Base-by-base conservation (phyloP, 176 grass and related monocot genomes). In the Oropetium thomaeum region DNA sequence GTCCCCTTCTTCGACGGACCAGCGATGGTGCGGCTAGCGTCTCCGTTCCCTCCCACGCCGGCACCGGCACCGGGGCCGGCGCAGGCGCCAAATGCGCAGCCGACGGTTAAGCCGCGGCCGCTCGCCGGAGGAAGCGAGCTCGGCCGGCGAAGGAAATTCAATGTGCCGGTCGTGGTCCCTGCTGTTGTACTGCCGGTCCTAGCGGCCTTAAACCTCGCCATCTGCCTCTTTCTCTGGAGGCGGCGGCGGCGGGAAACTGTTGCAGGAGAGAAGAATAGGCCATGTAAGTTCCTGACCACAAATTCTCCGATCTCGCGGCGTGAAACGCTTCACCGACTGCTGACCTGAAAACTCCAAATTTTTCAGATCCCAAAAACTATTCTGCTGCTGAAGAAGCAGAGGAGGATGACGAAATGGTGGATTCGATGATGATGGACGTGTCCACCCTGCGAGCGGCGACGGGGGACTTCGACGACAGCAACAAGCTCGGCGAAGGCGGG, bases 401-500 rank as follows among this genome's bases (percentile, higher is more conserved):
- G 67, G 75, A 86, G 67, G 41, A 69, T 48, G 30, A 23, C 2
- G 66, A 82, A 57, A 79, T 27, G 7, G 59, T 68, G 7, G 66
- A 86, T 9, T 89, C 81, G 0, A 49, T 89, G 40, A 25, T 78
- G n/a, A 81, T 89, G 4, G 78, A 74, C 51, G 40, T 82, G 34
- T 89, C 82, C 6, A 86, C 62, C 30, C 12, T 89, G 5, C 74
- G 78, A 59, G 26, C 58, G 28, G 87, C 82, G 0, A 89, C 87
- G 0, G 30, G 38, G 17, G 68, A 62, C 58, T 89, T 89, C 17
- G 73, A 65, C 2, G 87, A 82, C 30, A 31, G 53, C 42, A 89
- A 86, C 72, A 89, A 74, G 32, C 87, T 89, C 2, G 87, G 82
- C 0, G 48, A 85, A 85, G 87, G 52, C 52, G 52, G 52, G 52